Evolutionary conservation across 2,329 filamentous ascomycete genomes (phyloP).

Genomic region (Xylaria sp.): DNA sequence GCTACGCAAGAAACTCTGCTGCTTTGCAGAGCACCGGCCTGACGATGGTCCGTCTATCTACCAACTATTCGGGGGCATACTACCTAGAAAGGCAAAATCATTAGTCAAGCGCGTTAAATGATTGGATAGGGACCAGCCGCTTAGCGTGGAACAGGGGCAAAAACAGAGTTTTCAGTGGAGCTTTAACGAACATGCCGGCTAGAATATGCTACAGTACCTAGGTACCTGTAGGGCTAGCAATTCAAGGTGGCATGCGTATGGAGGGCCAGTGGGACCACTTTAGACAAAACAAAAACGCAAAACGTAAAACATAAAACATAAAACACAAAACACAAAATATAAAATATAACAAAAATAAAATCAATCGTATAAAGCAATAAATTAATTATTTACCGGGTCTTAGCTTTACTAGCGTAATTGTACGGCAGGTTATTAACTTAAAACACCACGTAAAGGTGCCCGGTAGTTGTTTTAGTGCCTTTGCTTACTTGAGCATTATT

Average conservation of each 20-base stretch:
- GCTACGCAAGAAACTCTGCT: not conserved
- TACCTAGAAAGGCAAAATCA: constrained; percentile 29
- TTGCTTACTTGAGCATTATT: too few species aligned
- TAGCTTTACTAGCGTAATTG: too few species aligned
- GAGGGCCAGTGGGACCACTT: too few species aligned
- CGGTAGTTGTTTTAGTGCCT: too few species aligned
- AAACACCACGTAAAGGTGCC: too few species aligned
- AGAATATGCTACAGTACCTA: not conserved
- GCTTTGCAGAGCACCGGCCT: not conserved
- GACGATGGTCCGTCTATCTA: not conserved
- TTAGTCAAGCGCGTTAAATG: constrained; percentile 33
- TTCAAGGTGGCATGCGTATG: not conserved
- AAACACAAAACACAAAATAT: too few species aligned
- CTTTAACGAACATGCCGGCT: not conserved
- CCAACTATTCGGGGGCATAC: constrained; percentile 2
- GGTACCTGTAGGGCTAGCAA: not conserved
- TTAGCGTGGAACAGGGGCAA: constrained; percentile 13
- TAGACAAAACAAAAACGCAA: too few species aligned
- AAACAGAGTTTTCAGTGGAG: constrained; percentile 32
- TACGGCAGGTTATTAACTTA: too few species aligned
- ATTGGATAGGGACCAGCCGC: constrained; percentile 28
- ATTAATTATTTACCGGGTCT: too few species aligned
- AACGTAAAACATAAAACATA: too few species aligned
- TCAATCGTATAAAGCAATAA: too few species aligned
- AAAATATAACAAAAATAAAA: too few species aligned